Percentiles rank a stretch among this genome's conserved stretches.
These are phyloP conservation scores for Pseudogymnoascus sp. DNA, from an alignment of 2,329 filamentous ascomycete species.

Conservation along the genomic window DNA sequence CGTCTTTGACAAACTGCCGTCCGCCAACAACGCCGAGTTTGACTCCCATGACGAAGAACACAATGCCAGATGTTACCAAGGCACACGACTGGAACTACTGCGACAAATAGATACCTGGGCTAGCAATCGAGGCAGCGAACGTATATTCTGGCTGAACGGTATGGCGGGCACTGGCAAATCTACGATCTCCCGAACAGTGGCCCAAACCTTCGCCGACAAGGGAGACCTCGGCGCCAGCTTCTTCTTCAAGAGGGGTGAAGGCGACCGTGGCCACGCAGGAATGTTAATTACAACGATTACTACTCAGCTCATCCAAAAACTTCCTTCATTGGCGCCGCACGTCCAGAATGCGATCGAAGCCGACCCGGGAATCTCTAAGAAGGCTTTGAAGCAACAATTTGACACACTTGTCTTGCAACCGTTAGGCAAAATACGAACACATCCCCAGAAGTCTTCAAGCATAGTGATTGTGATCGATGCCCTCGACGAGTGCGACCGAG, in stretches of 20 bases:
- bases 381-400: constrained; percentile 25
- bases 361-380: constrained; percentile 17
- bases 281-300: constrained; percentile 29
- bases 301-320: constrained; percentile 17
- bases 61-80: constrained; percentile 26
- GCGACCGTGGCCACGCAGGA: constrained; percentile 24
- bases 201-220: constrained; percentile 19
- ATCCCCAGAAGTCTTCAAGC: background rate
- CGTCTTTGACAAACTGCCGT: constrained; percentile 3
- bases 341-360: constrained; percentile 18
- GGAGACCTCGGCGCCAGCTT: constrained; percentile 26
- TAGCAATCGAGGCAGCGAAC: constrained; percentile 17
- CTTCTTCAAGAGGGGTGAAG: constrained; percentile 30
- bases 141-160: constrained; percentile 33
- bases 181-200: constrained; percentile 31
- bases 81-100: constrained; percentile 30
- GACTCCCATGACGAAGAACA: constrained; percentile 31
- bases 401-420: constrained; percentile 24
- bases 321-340: constrained; percentile 19
- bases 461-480: constrained; percentile 25
- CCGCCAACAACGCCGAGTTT: constrained; percentile 24
- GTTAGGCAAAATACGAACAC: constrained; percentile 16
- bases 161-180: constrained; percentile 32
- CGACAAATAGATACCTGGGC: constrained; percentile 27
- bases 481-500: constrained; percentile 28